Evolutionary conservation across 2,329 filamentous ascomycete genomes (phyloP).

Genomic region (Metarhizium album): DNA sequence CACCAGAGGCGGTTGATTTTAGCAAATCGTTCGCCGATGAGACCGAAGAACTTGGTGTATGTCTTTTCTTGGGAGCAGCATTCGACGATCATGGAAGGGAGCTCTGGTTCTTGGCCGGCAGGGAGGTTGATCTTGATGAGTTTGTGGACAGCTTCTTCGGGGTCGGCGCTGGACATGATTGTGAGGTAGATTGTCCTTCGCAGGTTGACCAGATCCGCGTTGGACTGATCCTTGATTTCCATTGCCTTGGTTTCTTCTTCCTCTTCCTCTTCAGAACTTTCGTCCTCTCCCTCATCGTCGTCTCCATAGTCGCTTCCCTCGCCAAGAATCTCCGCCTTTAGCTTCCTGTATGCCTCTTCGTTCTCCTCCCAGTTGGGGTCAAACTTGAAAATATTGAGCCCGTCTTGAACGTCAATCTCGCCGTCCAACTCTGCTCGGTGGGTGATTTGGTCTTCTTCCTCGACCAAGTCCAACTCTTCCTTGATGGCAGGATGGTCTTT

Average conservation of each 20-base stretch:
- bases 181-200: constrained; percentile 93
- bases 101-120: constrained; percentile 72
- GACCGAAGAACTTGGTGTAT: constrained; percentile 93
- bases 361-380: constrained; percentile 84
- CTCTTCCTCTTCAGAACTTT: constrained; percentile 63
- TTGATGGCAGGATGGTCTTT: constrained; percentile 87
- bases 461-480: constrained; percentile 88
- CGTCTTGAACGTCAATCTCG: constrained; percentile 74
- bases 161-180: constrained; percentile 92
- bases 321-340: constrained; percentile 89
- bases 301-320: constrained; percentile 82
- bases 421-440: constrained; percentile 76
- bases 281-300: constrained; percentile 42
- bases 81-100: constrained; percentile 95
- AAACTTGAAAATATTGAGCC: constrained; percentile 90
- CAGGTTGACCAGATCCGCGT: constrained; percentile 88
- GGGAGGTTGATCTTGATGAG: constrained; percentile 90
- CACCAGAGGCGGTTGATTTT: constrained; percentile 94
- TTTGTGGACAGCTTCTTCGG: constrained; percentile 96
- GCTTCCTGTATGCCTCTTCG: constrained; percentile 77
- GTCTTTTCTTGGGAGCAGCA: constrained; percentile 95
- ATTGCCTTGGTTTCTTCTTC: constrained; percentile 72
- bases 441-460: constrained; percentile 97
- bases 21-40: constrained; percentile 89
- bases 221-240: constrained; percentile 97